Evolutionary conservation across 345 rosid species (phyloP).

Genomic region (Aegle marmelos): DNA sequence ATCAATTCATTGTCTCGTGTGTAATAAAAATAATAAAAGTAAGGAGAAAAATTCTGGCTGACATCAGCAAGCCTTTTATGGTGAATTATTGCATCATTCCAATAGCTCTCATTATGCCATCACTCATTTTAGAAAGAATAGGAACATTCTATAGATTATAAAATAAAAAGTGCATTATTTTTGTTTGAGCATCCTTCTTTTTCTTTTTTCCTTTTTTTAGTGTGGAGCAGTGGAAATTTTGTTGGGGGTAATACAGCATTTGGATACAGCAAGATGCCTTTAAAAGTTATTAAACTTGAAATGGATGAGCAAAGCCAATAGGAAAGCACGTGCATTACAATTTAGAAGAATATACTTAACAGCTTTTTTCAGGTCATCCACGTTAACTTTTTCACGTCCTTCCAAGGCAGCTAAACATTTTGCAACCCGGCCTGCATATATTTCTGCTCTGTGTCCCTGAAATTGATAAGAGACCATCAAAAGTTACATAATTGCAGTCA

Average conservation of each 20-base stretch:
- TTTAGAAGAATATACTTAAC: conserved; percentile 57
- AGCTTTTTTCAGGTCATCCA: conserved; percentile 94
- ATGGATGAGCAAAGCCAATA: background rate
- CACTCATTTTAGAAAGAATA: background rate
- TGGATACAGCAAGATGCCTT: background rate
- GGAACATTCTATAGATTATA: background rate
- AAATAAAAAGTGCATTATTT: no score
- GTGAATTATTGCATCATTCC: background rate
- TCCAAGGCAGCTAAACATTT: conserved; percentile 95
- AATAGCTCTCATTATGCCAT: background rate
- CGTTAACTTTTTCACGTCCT: conserved; percentile 87
- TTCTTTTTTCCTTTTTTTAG: no score
- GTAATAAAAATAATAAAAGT: background rate
- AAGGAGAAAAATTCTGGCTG: background rate
- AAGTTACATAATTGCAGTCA: background rate
- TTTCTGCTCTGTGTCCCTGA: conserved; percentile 97
- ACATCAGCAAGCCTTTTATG: background rate
- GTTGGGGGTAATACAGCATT: background rate
- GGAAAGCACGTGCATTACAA: background rate
- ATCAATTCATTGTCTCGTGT: background rate
- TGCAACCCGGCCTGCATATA: conserved; percentile 90
- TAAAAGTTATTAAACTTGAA: background rate
- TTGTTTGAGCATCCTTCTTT: no score
- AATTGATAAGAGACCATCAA: background rate
- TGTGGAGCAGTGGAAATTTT: no score